Base-by-base conservation (phyloP, 2,329 filamentous ascomycete genomes). In the Microascus cirrosus region DNA sequence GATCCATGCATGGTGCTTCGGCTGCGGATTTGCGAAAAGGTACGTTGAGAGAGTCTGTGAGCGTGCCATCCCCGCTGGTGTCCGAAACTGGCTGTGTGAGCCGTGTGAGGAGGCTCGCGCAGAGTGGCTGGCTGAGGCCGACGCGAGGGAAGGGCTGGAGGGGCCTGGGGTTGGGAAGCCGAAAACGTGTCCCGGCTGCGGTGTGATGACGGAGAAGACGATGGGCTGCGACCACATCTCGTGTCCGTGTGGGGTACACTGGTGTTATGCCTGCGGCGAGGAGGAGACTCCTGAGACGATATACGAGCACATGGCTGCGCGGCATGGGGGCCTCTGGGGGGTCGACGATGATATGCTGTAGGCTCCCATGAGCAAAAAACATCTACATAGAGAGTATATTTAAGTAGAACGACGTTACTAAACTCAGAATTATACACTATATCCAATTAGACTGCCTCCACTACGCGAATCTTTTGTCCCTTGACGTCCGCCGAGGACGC, bases 1-100 rank as follows among this genome's bases (percentile, higher is more conserved):
- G 71, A 73, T 79, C 56, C 77, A 79, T 52, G 75, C 72, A 0
- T 78, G 74, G 77, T 82, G 79, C 61, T 59, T 36, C 2, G 63
- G 60, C 3, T 80, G 77, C 57, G 69, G 69, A 3, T 66, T 67
- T 12, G 77, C 77, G 3, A 71, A 70, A 61, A 67, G 67, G 59
- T 71, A 69, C 55, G 67, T 74, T 20, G 73, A 75, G 61, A 66
- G 76, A 6, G 71, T 70, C 1, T 80, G 78, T 60, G 74, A 72
- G 0, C 66, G 65, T 0, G 76, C 73, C 0, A 68, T 68, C 1
- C 72, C 74, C 0, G 64, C 65, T 1, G 69, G 73, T 20, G 58
- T 76, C 3, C 56, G 57, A 1, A 59, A 63, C 12, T 80, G 77
- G 73, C 56, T 53, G 1, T 80, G 77, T 58, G 73, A 74, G 12